A percentile compares a stretch with the other conserved stretches of the same genome.
Evolutionary conservation across 352 stramenopile genomes (phyloP).

Genomic region (Pythium dissimile): DNA sequence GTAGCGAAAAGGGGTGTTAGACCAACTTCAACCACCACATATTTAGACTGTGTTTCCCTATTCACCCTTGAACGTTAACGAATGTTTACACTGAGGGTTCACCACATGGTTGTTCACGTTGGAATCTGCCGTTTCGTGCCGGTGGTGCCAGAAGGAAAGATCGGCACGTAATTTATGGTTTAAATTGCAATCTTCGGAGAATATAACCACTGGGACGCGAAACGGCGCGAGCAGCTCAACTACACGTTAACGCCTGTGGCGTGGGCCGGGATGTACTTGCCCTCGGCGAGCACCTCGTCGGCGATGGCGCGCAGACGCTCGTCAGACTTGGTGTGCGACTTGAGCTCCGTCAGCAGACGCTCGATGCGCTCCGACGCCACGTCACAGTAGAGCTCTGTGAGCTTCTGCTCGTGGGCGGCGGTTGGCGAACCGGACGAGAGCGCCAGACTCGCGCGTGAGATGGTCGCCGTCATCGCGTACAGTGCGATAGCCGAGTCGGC

Average conservation of each 20-base stretch:
- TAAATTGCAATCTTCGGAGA: constrained; percentile 18
- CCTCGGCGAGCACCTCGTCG: constrained; percentile 65
- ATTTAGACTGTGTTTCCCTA: background rate
- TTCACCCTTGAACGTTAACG: constrained; percentile 11
- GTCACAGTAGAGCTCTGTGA: constrained; percentile 81
- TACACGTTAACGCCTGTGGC: constrained; percentile 68
- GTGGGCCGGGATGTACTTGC: constrained; percentile 80
- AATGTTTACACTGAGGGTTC: no score
- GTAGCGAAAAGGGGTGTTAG: constrained; percentile 3
- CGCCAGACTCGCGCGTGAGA: constrained; percentile 73
- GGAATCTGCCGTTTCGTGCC: constrained; percentile 19
- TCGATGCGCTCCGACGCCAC: constrained; percentile 66
- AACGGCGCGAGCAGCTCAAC: constrained; percentile 21
- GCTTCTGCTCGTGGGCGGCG: constrained; percentile 69
- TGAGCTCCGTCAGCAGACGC: constrained; percentile 55
- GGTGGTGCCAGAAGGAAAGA: constrained; percentile 3
- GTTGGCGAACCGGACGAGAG: constrained; percentile 47
- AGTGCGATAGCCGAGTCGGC: constrained; percentile 80
- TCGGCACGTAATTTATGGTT: constrained; percentile 23
- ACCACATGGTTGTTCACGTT: no score
- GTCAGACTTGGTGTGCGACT: constrained; percentile 58
- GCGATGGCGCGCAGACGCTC: constrained; percentile 71
- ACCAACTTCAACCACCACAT: constrained; percentile 18
- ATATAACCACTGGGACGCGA: constrained; percentile 7
- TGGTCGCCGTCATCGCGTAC: constrained; percentile 86